Conservation (phyloP, 2,329 filamentous ascomycete genomes). For the Chaetomium olivaceum region DNA sequence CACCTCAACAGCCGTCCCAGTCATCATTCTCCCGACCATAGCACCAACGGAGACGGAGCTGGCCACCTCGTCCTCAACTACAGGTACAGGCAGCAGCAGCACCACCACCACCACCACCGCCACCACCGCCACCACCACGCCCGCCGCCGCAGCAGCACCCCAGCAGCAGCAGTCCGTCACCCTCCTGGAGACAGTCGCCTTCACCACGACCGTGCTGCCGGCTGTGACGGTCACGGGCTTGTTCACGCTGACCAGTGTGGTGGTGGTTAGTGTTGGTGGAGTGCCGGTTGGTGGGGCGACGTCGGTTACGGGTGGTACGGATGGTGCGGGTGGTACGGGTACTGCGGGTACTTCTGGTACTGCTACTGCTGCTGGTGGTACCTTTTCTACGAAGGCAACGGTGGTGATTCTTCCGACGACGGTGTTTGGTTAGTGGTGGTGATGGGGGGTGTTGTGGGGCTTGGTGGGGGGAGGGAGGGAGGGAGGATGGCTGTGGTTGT, state of each 20-base stretch:
- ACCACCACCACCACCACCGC: too few species aligned
- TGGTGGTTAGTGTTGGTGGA: not conserved
- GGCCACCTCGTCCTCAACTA: too few species aligned
- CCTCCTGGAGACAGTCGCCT: slow-evolving; percentile 1
- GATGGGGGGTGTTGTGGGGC: not conserved
- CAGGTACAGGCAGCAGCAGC: too few species aligned
- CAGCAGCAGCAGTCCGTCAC: slow-evolving; percentile 1
- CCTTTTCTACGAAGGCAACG: too few species aligned
- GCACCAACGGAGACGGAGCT: too few species aligned
- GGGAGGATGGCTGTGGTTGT: too few species aligned
- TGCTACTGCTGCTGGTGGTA: too few species aligned
- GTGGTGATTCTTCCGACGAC: not conserved
- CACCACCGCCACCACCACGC: not conserved
- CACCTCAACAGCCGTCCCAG: too few species aligned
- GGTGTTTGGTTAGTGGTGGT: not conserved
- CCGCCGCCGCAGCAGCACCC: not conserved
- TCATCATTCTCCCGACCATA: not conserved
- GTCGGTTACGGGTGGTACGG: not conserved
- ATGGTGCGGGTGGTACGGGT: too few species aligned
- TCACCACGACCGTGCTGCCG: slow-evolving; percentile 8
- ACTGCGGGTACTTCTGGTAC: too few species aligned
- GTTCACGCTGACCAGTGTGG: slow-evolving; percentile 2
- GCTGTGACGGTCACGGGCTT: slow-evolving; percentile 13
- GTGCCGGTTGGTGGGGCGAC: not conserved
- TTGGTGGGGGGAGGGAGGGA: not conserved